Percentiles rank a stretch among this genome's conserved stretches.
Conservation (phyloP, 2,329 filamentous ascomycete species). For the Fusarium sp. region DNA sequence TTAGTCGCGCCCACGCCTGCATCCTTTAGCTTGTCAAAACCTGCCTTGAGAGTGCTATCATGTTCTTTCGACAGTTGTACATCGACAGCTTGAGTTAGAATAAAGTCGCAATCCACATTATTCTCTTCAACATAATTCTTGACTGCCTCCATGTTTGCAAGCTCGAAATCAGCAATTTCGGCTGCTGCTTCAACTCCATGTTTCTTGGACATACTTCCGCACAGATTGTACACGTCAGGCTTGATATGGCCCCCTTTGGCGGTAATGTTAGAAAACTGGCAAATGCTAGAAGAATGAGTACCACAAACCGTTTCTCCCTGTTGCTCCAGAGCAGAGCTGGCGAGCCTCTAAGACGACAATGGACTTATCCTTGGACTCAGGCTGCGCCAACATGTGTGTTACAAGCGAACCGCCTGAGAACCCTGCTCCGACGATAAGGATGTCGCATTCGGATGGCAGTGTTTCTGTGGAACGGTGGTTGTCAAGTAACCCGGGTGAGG, state of each 20-base stretch:
- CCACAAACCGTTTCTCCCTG: conserved; percentile 53
- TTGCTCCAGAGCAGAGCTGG: conserved; percentile 55
- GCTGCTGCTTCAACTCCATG: conserved; percentile 39
- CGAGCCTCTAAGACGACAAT: conserved; percentile 54
- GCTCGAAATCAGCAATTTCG: conserved; percentile 40
- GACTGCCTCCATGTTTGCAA: conserved; percentile 42
- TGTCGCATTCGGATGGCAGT: conserved; percentile 57
- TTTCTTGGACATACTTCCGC: neutral
- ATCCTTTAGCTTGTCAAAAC: conserved; percentile 51
- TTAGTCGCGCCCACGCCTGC: conserved; percentile 15
- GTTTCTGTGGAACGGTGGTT: neutral
- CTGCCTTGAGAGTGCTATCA: conserved; percentile 44
- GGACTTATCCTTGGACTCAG: conserved; percentile 29
- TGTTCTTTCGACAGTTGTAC: conserved; percentile 51
- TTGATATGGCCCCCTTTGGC: conserved; percentile 37
- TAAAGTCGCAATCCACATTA: conserved; percentile 60
- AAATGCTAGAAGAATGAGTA: accelerated
- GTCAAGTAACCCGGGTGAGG: conserved; percentile 3
- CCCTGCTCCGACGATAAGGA: conserved; percentile 63
- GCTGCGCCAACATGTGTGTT: conserved; percentile 55
- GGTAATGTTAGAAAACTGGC: accelerated
- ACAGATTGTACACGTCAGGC: conserved; percentile 32
- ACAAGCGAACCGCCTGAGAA: conserved; percentile 60
- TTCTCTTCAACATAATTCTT: conserved; percentile 55
- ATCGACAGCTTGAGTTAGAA: conserved; percentile 57